These are phyloP conservation scores for Zoysia matrella DNA, from an alignment of 202 grass and related monocot genomes.

Conservation along the genomic window DNA sequence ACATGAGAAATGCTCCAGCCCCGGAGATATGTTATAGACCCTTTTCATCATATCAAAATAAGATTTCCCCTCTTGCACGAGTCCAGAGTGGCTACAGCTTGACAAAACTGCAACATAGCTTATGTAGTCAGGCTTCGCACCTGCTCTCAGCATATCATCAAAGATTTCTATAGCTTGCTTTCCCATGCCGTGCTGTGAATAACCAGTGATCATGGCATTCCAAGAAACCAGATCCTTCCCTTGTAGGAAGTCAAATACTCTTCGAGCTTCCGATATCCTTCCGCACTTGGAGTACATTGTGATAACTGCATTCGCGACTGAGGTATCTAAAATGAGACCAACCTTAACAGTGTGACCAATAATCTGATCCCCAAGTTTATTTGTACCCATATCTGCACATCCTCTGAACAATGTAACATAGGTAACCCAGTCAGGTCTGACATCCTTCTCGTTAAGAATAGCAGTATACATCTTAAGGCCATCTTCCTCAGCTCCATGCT, in stretches of 20 bases:
- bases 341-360: constrained; percentile 65
- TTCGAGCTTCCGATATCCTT: constrained; percentile 76
- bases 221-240: constrained; percentile 89
- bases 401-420: constrained; percentile 83
- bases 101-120: constrained; percentile 93
- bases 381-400: constrained; percentile 78
- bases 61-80: constrained; percentile 69
- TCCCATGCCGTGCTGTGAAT: constrained; percentile 91
- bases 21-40: constrained; percentile 68
- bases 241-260: constrained; percentile 64
- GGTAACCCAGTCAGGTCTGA: constrained; percentile 87
- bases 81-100: constrained; percentile 77
- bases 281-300: constrained; percentile 96
- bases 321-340: constrained; percentile 66
- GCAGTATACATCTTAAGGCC: constrained; percentile 79
- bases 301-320: constrained; percentile 75
- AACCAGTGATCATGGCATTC: constrained; percentile 96
- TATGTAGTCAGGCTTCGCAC: constrained; percentile 86
- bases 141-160: constrained; percentile 64
- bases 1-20: constrained; percentile 88
- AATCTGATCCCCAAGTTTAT: constrained; percentile 81
- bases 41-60: constrained; percentile 86
- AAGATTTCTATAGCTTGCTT: constrained; percentile 78
- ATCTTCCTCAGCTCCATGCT: constrained; percentile 82
- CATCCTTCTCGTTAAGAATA: constrained; percentile 67